Evolutionary conservation across 805 yeast species (phyloP), one percentile per base, ranked within the genome.

Genomic region (Tetrapisispora namnaoensis): DNA sequence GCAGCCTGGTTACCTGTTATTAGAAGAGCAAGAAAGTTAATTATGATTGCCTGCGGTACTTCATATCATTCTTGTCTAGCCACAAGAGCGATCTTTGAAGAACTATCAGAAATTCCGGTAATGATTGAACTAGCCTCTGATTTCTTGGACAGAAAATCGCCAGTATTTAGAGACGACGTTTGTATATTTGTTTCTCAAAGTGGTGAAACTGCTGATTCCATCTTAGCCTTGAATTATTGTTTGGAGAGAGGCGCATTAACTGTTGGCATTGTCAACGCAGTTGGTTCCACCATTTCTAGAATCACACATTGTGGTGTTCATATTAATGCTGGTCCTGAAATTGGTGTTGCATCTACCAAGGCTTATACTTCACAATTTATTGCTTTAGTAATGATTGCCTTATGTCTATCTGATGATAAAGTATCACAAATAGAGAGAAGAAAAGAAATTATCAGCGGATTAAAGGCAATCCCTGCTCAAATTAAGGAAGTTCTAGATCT

Each of bases 41-140:
- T 90, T 51, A 93, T 93, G 98, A 86, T 93, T 71, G 99, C 99
- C 1, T 93, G 99, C 73, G 99, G 99, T 73, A 93, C 99, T 7
- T 93, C 99, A 0, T 93, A 90, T 67, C 99, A 93, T 71, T 93
- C 99, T 17, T 93, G 99, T 74, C 72, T 93, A 65, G 99, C 99
- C 20, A 91, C 96, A 21, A 82, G 99, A 70, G 86, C 96, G 16
- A 83, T 89, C 55, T 90, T 93, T 66, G 99, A 93, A 71, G 99
- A 93, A 67, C 76, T 93, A 61, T 88, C 96, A 32, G 98, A 91
- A 64, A 85, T 89, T 52, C 97, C 97, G 7, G 96, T 89, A 7
- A 72, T 86, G 41, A 95, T 90, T 37, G 97, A 90, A 67, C 77
- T 90, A 62, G 96, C 96, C 11, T 86, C 96, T 14, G 97, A 90